These are phyloP conservation scores for Aureobasidium uvarum DNA, from an alignment of 2,329 filamentous ascomycete genomes.

Conservation along the genomic window DNA sequence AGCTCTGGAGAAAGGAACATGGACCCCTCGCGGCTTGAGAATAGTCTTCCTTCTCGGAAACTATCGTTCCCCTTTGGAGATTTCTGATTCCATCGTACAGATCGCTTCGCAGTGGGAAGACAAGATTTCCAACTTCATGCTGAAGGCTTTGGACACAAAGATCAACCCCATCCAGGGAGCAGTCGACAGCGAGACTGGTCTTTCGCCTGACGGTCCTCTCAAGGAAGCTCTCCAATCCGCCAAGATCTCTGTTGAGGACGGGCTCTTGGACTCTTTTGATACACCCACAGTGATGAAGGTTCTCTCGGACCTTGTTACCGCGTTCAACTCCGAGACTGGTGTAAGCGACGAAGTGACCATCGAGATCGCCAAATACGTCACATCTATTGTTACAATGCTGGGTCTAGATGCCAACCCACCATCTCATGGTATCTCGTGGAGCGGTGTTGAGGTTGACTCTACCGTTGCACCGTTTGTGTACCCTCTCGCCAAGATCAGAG, in stretches of 20 bases:
- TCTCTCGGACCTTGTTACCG: conserved; percentile 74
- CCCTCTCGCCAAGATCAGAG: conserved; percentile 57
- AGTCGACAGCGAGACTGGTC: conserved; percentile 30
- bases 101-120: conserved; percentile 77
- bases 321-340: conserved; percentile 62
- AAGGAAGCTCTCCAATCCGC: conserved; percentile 50
- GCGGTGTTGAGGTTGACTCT: conserved; percentile 61
- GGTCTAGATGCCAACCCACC: conserved; percentile 65
- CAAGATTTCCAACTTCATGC: conserved; percentile 69
- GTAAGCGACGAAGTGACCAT: conserved; percentile 51
- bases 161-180: conserved; percentile 27
- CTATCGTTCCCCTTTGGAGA: conserved; percentile 91
- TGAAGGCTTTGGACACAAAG: conserved; percentile 55
- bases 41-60: conserved; percentile 83
- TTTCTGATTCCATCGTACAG: conserved; percentile 76
- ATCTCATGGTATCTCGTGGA: conserved; percentile 58
- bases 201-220: conserved; percentile 36
- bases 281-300: conserved; percentile 74
- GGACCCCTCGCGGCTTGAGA: conserved; percentile 75
- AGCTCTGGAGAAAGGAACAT: conserved; percentile 66
- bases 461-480: conserved; percentile 61
- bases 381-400: conserved; percentile 78
- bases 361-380: conserved; percentile 71
- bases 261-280: conserved; percentile 82
- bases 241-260: conserved; percentile 59